Conservation (phyloP, 805 yeast genomes). For the Candida peoriensis region DNA sequence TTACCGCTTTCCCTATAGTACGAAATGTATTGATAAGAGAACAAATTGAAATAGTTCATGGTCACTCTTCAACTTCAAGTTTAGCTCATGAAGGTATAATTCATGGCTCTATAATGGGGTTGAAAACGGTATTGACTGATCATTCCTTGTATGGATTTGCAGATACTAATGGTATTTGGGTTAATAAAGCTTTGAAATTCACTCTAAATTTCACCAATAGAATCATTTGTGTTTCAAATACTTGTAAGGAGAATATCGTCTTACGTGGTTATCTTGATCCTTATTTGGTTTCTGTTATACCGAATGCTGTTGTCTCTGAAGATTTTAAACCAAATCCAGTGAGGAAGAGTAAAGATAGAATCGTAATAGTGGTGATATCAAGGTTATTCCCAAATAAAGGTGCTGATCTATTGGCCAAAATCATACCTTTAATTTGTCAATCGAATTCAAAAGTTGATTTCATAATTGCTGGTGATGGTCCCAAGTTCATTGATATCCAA, state of each 20-base stretch:
- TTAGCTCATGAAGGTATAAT: slow-evolving; percentile 85
- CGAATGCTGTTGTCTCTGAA: slow-evolving; percentile 86
- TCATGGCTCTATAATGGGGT: slow-evolving; percentile 92
- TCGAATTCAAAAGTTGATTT: slow-evolving; percentile 62
- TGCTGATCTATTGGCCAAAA: slow-evolving; percentile 77
- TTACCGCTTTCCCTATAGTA: slow-evolving; percentile 78
- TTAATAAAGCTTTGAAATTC: slow-evolving; percentile 81
- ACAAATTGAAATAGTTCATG: slow-evolving; percentile 82
- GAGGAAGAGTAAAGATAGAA: slow-evolving; percentile 31
- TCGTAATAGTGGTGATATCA: slow-evolving; percentile 87
- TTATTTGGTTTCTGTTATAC: slow-evolving; percentile 76
- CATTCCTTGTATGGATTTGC: slow-evolving; percentile 95
- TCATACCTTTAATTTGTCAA: slow-evolving; percentile 78
- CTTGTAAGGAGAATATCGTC: slow-evolving; percentile 94
- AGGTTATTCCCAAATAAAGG: slow-evolving; percentile 95
- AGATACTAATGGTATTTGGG: slow-evolving; percentile 74
- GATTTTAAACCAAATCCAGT: slow-evolving; percentile 58
- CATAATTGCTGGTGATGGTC: slow-evolving; percentile 95
- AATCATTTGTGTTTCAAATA: slow-evolving; percentile 93
- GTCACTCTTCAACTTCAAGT: slow-evolving; percentile 87
- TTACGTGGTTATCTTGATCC: slow-evolving; percentile 83
- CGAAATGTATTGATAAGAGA: slow-evolving; percentile 86
- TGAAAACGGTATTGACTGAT: slow-evolving; percentile 89
- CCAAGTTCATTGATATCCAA: slow-evolving; percentile 86
- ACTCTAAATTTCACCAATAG: slow-evolving; percentile 84